Conservation (phyloP, 179 eudicot genomes). For the Vitellaria paradoxa region DNA sequence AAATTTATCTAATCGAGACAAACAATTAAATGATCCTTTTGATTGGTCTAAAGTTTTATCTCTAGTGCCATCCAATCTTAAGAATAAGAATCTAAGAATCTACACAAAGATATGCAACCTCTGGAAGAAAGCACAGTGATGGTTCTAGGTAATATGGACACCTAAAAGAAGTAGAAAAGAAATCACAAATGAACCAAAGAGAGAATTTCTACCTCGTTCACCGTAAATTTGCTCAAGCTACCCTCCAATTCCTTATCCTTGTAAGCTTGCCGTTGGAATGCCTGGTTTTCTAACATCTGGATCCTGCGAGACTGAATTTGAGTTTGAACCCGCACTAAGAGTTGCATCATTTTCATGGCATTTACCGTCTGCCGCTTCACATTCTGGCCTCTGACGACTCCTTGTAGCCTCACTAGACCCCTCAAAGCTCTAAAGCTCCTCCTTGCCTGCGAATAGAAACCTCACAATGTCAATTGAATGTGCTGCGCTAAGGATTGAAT, state of each 20-base stretch:
- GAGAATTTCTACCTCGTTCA: slow-evolving; percentile 19
- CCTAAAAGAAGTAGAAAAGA: neutral
- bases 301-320: slow-evolving; percentile 86
- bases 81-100: too few relatives aligned
- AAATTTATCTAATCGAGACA: too few relatives aligned
- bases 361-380: slow-evolving; percentile 79
- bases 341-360: slow-evolving; percentile 92
- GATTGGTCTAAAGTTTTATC: too few relatives aligned
- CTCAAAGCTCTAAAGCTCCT: slow-evolving; percentile 73
- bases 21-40: too few relatives aligned
- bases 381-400: slow-evolving; percentile 83
- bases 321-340: slow-evolving; percentile 86
- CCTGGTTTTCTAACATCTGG: slow-evolving; percentile 86
- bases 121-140: neutral
- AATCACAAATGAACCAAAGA: slow-evolving; percentile 6
- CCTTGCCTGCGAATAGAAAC: slow-evolving; percentile 54
- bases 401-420: slow-evolving; percentile 92
- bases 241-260: slow-evolving; percentile 60
- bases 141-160: neutral
- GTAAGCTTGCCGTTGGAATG: slow-evolving; percentile 54
- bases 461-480: neutral
- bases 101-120: neutral
- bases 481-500: too few relatives aligned
- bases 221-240: slow-evolving; percentile 59
- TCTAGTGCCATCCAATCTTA: too few relatives aligned